Percentiles rank a stretch among this genome's conserved stretches.
These are phyloP conservation scores for Ottelia alismoides DNA, from an alignment of 106 monocot species.

Conservation along the genomic window DNA sequence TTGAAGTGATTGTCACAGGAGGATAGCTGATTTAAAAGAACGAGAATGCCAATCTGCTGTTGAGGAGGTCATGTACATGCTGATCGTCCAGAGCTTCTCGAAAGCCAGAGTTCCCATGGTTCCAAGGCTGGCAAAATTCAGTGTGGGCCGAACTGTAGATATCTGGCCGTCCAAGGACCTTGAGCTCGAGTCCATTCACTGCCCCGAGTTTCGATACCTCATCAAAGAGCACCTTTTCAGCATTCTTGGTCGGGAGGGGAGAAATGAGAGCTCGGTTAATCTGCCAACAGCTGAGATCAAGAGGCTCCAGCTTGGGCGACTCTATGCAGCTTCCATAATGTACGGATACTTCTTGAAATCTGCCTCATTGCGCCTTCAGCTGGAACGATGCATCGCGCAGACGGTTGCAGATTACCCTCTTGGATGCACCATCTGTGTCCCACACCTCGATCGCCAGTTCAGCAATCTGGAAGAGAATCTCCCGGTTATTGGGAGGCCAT, in stretches of 20 bases:
- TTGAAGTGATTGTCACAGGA: slow-evolving; percentile 19
- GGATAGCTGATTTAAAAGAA: slow-evolving; percentile 55
- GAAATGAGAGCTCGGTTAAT: slow-evolving; percentile 5
- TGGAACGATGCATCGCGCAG: slow-evolving; percentile 33
- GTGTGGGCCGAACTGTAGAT: slow-evolving; percentile 16
- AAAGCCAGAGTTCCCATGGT: slow-evolving; percentile 47
- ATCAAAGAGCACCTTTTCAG: slow-evolving; percentile 37
- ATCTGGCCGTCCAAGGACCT: slow-evolving; percentile 32
- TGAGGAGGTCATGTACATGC: slow-evolving; percentile 63
- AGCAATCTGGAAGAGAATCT: slow-evolving; percentile 13
- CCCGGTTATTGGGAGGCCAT: slow-evolving; percentile 11
- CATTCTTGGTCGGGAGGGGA: slow-evolving; percentile 22
- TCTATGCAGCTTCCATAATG: slow-evolving; percentile 57
- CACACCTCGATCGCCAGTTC: slow-evolving; percentile 8
- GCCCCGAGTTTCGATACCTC: slow-evolving; percentile 27
- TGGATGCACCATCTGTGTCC: slow-evolving; percentile 7
- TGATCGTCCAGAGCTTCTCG: slow-evolving; percentile 42
- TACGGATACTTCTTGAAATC: slow-evolving; percentile 60
- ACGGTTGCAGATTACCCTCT: slow-evolving; percentile 12
- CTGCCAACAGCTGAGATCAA: slow-evolving; percentile 22
- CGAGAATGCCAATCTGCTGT: slow-evolving; percentile 25
- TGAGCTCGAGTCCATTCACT: slow-evolving; percentile 40
- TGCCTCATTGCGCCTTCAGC: slow-evolving; percentile 22
- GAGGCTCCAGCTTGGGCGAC: slow-evolving; percentile 35
- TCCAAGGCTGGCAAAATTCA: slow-evolving; percentile 26